A percentile compares a stretch with the other conserved stretches of the same genome.
These are phyloP conservation scores for Coemansia sp. DNA, from an alignment of 192 early-diverging fungal species.

Conservation along the genomic window DNA sequence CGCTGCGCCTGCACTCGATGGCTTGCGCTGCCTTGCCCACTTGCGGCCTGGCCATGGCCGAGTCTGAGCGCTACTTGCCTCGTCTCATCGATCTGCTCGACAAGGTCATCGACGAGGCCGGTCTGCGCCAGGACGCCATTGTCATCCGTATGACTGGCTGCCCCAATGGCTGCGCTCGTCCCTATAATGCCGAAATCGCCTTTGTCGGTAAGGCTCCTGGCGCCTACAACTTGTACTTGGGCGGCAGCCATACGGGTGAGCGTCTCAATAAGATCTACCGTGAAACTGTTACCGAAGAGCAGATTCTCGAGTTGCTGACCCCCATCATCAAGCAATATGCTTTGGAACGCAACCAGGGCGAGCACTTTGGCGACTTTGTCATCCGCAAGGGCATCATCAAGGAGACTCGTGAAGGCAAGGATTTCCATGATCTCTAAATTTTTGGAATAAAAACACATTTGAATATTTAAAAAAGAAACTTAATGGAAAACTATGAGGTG, in stretches of 20 bases:
- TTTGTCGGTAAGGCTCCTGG: conserved; percentile 95
- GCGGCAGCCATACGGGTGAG: conserved; percentile 82
- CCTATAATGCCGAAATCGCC: conserved; percentile 91
- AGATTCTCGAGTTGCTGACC: conserved; percentile 74
- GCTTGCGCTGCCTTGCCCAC: conserved; percentile 95
- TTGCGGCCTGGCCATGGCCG: conserved; percentile 93
- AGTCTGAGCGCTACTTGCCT: conserved; percentile 94
- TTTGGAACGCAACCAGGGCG: conserved; percentile 63
- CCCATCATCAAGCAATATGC: conserved; percentile 84
- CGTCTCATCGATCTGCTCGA: conserved; percentile 79
- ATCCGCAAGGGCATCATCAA: conserved; percentile 85
- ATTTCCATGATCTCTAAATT: conserved; percentile 66
- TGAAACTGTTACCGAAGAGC: conserved; percentile 84
- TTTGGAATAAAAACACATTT: conserved; percentile 1
- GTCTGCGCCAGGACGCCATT: conserved; percentile 83
- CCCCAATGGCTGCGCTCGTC: conserved; percentile 96
- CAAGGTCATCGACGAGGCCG: conserved; percentile 70
- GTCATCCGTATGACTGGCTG: conserved; percentile 98
- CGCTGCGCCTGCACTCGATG: conserved; percentile 86
- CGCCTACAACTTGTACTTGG: conserved; percentile 93
- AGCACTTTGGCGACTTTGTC: conserved; percentile 94
- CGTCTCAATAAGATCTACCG: conserved; percentile 89
- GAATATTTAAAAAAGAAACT: background rate
- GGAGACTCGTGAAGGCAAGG: conserved; percentile 68
- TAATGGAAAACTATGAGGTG: background rate